Conservation (phyloP, 139 green algal species). For the Micractinium conductrix region DNA sequence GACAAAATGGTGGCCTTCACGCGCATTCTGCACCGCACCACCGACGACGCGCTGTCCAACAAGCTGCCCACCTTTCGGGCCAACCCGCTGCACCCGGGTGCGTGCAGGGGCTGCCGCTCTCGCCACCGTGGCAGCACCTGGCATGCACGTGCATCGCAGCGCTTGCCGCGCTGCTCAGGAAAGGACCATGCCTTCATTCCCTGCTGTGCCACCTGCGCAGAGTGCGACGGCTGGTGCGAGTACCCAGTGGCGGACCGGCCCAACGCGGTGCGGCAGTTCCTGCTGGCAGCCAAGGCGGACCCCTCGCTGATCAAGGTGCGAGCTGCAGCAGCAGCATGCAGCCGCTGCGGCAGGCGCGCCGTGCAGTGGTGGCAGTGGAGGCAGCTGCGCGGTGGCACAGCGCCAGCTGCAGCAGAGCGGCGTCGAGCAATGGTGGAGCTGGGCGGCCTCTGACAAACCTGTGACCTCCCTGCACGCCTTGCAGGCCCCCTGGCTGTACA, state of each 20-base stretch:
- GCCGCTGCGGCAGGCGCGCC: neutral
- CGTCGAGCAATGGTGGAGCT: too few relatives aligned
- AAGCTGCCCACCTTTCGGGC: conserved; percentile 70
- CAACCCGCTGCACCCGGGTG: conserved; percentile 54
- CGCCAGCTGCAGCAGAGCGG: too few relatives aligned
- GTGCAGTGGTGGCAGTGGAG: neutral
- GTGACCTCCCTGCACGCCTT: too few relatives aligned
- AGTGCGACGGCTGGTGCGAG: conserved; percentile 82
- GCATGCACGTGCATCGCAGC: too few relatives aligned
- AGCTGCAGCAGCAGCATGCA: neutral
- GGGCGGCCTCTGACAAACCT: too few relatives aligned
- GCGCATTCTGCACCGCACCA: conserved; percentile 84
- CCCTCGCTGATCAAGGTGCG: conserved; percentile 38
- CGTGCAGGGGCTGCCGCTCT: too few relatives aligned
- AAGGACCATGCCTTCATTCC: neutral
- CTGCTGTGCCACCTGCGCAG: neutral
- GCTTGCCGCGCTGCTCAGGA: too few relatives aligned
- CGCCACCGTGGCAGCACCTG: too few relatives aligned
- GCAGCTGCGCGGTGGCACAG: too few relatives aligned
- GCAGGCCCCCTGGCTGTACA: conserved; percentile 81
- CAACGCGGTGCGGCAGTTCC: conserved; percentile 82
- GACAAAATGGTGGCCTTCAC: conserved; percentile 86
- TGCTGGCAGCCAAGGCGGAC: conserved; percentile 66
- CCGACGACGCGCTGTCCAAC: conserved; percentile 71
- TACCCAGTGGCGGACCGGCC: conserved; percentile 88